phyloP scores from a whole-genome alignment of 31 red algal species.

The Asparagopsis taxiformis region DNA sequence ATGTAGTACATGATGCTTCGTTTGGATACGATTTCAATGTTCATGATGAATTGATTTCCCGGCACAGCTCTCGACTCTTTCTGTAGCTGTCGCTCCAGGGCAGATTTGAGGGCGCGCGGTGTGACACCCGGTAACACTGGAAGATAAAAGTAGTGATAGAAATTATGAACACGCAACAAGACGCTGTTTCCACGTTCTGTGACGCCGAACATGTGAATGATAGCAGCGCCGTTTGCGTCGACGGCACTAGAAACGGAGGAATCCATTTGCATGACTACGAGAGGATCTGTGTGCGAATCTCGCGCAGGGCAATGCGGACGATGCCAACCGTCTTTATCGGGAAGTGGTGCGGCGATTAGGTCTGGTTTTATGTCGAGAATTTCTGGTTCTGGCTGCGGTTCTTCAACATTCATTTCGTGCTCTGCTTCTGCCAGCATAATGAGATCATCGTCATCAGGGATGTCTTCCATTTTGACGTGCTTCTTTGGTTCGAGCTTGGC shows the following conservation, averaged over 20 bases:
- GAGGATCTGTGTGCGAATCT: constrained; percentile 25
- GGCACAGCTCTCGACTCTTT: not conserved
- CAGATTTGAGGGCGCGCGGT: not conserved
- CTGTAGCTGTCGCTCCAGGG: constrained; percentile 19
- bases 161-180: constrained; percentile 59
- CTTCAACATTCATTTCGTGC: not conserved
- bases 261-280: constrained; percentile 63
- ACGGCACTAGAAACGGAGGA: constrained; percentile 12
- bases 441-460: not conserved
- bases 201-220: constrained; percentile 78
- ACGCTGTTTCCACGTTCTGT: constrained; percentile 62
- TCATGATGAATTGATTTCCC: constrained; percentile 11
- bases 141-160: constrained; percentile 85
- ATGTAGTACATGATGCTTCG: constrained; percentile 90
- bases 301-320: constrained; percentile 10
- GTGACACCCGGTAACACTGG: constrained; percentile 32
- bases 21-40: constrained; percentile 52
- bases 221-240: constrained; percentile 20
- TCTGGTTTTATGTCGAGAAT: not conserved
- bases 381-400: not conserved
- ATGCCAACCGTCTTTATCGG: constrained; percentile 19
- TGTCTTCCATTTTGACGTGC: not conserved
- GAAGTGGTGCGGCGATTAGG: not conserved
- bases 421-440: constrained; percentile 6
- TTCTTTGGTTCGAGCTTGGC: not conserved